These are phyloP conservation scores for Lanmaoa rubissima DNA, from an alignment of 768 basidiomycete species.

Conservation along the genomic window DNA sequence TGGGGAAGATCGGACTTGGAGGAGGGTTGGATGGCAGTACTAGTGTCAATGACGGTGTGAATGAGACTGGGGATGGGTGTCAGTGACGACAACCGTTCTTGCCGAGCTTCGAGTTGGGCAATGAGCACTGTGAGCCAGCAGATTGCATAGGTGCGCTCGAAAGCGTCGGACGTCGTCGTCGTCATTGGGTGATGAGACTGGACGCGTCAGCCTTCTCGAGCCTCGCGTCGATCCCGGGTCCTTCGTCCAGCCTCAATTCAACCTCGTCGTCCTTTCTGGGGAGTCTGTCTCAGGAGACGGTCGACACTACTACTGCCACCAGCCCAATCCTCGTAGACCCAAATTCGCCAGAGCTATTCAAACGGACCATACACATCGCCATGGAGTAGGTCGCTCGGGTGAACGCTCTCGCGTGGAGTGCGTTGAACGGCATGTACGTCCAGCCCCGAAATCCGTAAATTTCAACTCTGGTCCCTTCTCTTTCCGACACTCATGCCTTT, in stretches of 20 bases:
- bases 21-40: no score
- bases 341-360: conserved; percentile 62
- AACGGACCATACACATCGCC: conserved; percentile 43
- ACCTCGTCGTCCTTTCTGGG: conserved; percentile 15
- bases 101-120: no score
- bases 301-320: not conserved
- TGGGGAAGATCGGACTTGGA: not conserved
- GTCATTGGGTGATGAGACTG: not conserved
- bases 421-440: conserved; percentile 54
- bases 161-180: conserved; percentile 19
- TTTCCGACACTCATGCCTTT: not conserved
- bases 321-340: conserved; percentile 39
- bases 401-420: conserved; percentile 46
- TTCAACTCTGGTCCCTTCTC: no score
- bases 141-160: no score
- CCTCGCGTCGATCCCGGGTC: conserved; percentile 9
- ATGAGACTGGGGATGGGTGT: no score
- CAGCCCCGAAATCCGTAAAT: no score
- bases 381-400: conserved; percentile 39
- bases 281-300: conserved; percentile 28
- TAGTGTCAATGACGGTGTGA: not conserved
- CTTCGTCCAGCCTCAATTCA: conserved; percentile 5
- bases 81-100: not conserved
- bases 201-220: conserved; percentile 10
- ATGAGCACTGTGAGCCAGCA: no score